Base-by-base conservation (phyloP, 1,284 basidiomycete genomes). In the Pascua sp. region DNA sequence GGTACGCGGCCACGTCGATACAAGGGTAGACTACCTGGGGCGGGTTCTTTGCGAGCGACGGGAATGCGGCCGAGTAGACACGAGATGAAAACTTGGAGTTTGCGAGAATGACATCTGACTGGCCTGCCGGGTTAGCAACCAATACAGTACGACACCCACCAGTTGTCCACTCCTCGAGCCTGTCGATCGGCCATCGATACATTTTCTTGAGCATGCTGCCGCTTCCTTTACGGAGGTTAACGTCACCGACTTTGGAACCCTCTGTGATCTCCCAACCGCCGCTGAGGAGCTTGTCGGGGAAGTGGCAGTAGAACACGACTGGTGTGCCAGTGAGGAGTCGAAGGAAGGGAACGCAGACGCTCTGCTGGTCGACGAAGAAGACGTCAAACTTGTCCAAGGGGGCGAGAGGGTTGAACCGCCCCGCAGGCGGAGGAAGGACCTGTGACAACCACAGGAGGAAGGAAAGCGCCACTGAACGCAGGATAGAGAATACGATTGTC, bases 251-350 rank as follows among this genome's bases (percentile, higher is more conserved):
- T 12, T 48, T 44, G 0, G 56, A 41, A 0, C 40, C 18, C 75
- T 79, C 18, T 53, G 42, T 36, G 47, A 69, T 59, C 55, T 71
- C 66, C 79, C 69, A 72, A 43, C 73, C 69, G n/a, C 76, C 70
- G 16, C 72, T 73, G n/a, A 96, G 82, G 0, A 96, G 80, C 73
- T 94, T 92, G 78, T 97, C 93, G 0, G 96, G 95, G 69, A 98
- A 98, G 75, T 98, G 95, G 68, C 93, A 96, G 76, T 98, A 98
- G 78, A 97, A 98, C 15, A 98, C 85, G 24, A 96, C 88, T 1
- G 90, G 85, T 11, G 85, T 90, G 11, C 81, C 80, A 3, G 82
- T 83, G 11, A 90, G 71, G 51, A 81, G 73, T 12, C 90, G 83
- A 1, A 98, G 80, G 60, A 95, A 80, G 0, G 95, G 95, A 16